These are phyloP conservation scores for Casuarina glauca DNA, from an alignment of 306 rosid genomes.

Conservation along the genomic window DNA sequence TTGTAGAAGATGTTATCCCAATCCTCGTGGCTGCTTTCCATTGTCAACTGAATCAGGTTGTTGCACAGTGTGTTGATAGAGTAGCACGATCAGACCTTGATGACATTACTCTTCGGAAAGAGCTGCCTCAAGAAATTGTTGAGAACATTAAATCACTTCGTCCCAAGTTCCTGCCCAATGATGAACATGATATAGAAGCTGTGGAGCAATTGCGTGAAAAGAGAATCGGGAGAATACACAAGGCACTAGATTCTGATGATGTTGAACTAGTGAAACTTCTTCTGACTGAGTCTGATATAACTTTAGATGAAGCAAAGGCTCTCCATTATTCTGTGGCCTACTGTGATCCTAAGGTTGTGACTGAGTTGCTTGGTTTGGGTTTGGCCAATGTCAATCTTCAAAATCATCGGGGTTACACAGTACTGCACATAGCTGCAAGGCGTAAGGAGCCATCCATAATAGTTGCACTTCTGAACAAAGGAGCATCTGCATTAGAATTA, in stretches of 20 bases:
- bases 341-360: constrained; percentile 80
- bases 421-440: constrained; percentile 89
- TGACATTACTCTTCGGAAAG: constrained; percentile 58
- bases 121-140: constrained; percentile 62
- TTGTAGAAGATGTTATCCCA: constrained; percentile 80
- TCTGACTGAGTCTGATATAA: constrained; percentile 61
- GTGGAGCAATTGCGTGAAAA: constrained; percentile 45
- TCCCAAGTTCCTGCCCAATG: constrained; percentile 34
- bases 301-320: constrained; percentile 71
- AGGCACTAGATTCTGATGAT: constrained; percentile 86
- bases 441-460: constrained; percentile 77
- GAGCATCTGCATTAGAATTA: constrained; percentile 61
- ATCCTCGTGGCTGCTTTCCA: constrained; percentile 66
- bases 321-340: constrained; percentile 87
- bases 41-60: constrained; percentile 65
- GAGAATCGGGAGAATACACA: constrained; percentile 59
- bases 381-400: constrained; percentile 51
- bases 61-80: constrained; percentile 57
- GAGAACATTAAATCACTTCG: constrained; percentile 47
- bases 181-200: constrained; percentile 37
- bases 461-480: constrained; percentile 61
- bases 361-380: constrained; percentile 62
- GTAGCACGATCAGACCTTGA: constrained; percentile 74
- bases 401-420: constrained; percentile 59
- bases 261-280: constrained; percentile 78